A percentile compares a stretch with the other conserved stretches of the same genome.
Conservation (phyloP, 106 monocot genomes). For the Amphibolis antarctica region DNA sequence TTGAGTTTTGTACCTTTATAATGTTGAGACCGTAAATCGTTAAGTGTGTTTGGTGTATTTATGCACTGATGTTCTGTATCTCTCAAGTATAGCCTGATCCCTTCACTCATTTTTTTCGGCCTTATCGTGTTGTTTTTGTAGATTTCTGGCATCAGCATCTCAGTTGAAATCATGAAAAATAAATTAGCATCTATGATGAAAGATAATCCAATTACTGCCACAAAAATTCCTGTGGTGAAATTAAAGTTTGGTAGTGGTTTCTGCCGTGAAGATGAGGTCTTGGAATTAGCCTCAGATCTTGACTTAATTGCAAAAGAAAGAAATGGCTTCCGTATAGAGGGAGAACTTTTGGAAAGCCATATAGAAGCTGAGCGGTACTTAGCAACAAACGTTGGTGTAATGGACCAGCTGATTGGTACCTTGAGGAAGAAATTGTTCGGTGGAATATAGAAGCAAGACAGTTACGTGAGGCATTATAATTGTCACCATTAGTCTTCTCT, state of each 20-base stretch:
- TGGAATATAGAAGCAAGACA: background rate
- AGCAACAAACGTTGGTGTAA: slow-evolving; percentile 21
- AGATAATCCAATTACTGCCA: slow-evolving; percentile 43
- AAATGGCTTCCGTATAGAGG: slow-evolving; percentile 52
- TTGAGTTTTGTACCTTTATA: no score
- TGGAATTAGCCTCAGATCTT: slow-evolving; percentile 53
- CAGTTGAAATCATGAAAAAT: slow-evolving; percentile 72
- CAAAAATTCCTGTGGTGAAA: slow-evolving; percentile 47
- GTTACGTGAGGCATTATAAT: background rate
- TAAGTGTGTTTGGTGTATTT: no score
- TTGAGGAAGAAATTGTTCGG: slow-evolving; percentile 43
- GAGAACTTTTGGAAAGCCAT: slow-evolving; percentile 24
- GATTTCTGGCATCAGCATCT: slow-evolving; percentile 55
- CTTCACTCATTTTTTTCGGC: background rate
- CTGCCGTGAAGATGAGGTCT: slow-evolving; percentile 44
- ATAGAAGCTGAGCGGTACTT: slow-evolving; percentile 39
- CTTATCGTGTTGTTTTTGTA: slow-evolving; percentile 14
- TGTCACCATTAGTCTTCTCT: no score
- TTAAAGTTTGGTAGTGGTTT: slow-evolving; percentile 69
- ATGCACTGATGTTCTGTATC: background rate
- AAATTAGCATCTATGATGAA: slow-evolving; percentile 62
- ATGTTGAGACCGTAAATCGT: no score
- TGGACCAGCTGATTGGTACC: slow-evolving; percentile 26
- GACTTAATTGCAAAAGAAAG: slow-evolving; percentile 42
- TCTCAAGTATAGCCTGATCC: no score